Base-by-base conservation (phyloP, 441 rosid genomes). In the Euphorbia celastroides region DNA sequence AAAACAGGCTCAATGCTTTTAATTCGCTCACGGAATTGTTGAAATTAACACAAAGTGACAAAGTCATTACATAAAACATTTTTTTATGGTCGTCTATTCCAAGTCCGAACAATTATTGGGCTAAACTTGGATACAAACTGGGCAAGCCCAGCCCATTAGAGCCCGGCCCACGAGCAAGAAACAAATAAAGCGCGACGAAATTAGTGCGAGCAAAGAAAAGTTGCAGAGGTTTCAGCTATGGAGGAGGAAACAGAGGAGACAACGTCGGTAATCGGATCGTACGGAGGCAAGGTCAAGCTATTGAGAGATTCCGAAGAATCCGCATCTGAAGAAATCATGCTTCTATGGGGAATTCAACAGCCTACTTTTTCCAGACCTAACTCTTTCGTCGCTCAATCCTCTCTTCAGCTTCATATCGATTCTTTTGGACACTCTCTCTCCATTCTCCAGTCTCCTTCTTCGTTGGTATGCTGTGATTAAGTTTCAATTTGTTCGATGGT, bases 361-460 rank as follows among this genome's bases (percentile, higher is more conserved):
- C 97, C 98, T 28, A 87, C 94, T 22, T 70, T 78, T 51, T 86
- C 88, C 56, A 71, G 75, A 57, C 92, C 87, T 12, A 93, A 93
- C 78, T 74, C 94, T 41, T 85, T 87, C 36, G 97, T 90, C 61
- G 65, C 96, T 6, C 98, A 93, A 59, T 81, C 94, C 11, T 88
- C 96, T 66, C 89, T 88, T 57, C 83, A 82, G 22, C 89, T 93
- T 32, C 75, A 78, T 68, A 74, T 93, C 64, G 96, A 93, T 66
- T 91, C 97, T 69, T 93, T 96, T 48, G 97, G 98, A 28, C 91
- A 86, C 44, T 82, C 86, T 23, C 92, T 93, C 75, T 76, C 83
- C 62, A 86, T 90, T 67, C 83, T 86, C 50, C 97, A 90, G 82
- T 93, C 97, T 0, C 98, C 98, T 75, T 93, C 96, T 64, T 87